A percentile compares a stretch with the other conserved stretches of the same genome.
phyloP scores from a whole-genome alignment of 371 early-diverging fungal species.

The Homolaphlyctis polyrhiza region DNA sequence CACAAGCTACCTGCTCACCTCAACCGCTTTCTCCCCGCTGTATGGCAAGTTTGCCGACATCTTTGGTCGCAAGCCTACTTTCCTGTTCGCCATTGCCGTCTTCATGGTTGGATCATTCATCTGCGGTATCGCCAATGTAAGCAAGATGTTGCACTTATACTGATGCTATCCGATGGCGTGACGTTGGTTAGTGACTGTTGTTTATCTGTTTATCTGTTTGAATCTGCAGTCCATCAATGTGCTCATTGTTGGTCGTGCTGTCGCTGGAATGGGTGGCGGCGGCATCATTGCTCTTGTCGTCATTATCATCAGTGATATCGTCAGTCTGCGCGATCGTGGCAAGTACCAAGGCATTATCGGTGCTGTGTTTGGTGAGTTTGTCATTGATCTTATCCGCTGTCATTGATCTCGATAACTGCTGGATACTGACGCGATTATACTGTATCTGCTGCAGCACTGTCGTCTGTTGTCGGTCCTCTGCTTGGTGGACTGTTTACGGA shows the following conservation, averaged over 20 bases:
- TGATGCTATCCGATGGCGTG: too few species aligned
- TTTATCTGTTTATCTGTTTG: too few species aligned
- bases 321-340: constrained; percentile 38
- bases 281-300: constrained; percentile 57
- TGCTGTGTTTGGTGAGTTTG: constrained; percentile 22
- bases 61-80: constrained; percentile 55
- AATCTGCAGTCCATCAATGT: constrained; percentile 53
- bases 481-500: constrained; percentile 27
- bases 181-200: too few species aligned
- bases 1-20: constrained; percentile 25
- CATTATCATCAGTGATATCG: constrained; percentile 37
- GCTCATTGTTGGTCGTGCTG: constrained; percentile 62
- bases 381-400: too few species aligned
- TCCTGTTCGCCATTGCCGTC: constrained; percentile 53
- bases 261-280: constrained; percentile 67
- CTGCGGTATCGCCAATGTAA: constrained; percentile 53
- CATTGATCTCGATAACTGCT: not conserved
- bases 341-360: constrained; percentile 31
- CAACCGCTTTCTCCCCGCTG: constrained; percentile 8
- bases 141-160: too few species aligned
- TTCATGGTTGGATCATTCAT: constrained; percentile 61
- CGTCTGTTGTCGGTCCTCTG: constrained; percentile 27
- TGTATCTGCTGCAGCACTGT: constrained; percentile 4
- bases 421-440: not conserved
- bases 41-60: constrained; percentile 25